These are phyloP conservation scores for Naumovozyma baii DNA, from an alignment of 805 yeast species.

Conservation along the genomic window DNA sequence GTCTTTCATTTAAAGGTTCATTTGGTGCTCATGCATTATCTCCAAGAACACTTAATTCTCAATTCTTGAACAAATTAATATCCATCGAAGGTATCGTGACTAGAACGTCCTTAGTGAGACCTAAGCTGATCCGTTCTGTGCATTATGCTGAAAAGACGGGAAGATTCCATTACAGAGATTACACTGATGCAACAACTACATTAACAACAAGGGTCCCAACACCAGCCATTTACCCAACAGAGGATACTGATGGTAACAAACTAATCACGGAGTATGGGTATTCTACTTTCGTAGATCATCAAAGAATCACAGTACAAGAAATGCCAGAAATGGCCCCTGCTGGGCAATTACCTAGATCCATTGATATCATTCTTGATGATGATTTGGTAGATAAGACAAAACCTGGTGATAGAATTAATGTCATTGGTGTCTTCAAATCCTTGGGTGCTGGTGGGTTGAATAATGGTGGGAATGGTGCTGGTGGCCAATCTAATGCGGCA, in stretches of 20 bases:
- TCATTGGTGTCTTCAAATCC: conserved; percentile 89
- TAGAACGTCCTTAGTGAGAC: conserved; percentile 84
- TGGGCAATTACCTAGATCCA: conserved; percentile 89
- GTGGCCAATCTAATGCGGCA: conserved; percentile 24
- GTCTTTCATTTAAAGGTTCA: conserved; percentile 78
- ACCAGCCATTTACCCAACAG: conserved; percentile 83
- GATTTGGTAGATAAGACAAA: conserved; percentile 86
- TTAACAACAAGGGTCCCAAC: conserved; percentile 43
- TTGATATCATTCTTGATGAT: conserved; percentile 88
- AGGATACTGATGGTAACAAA: conserved; percentile 84
- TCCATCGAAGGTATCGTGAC: conserved; percentile 94
- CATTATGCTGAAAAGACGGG: conserved; percentile 83
- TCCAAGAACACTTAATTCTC: conserved; percentile 77
- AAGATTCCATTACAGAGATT: conserved; percentile 82
- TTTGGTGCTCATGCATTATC: conserved; percentile 82
- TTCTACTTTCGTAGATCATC: conserved; percentile 88
- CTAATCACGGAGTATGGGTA: conserved; percentile 86
- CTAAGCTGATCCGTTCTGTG: conserved; percentile 82
- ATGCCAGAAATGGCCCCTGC: conserved; percentile 98
- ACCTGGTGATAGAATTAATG: conserved; percentile 93
- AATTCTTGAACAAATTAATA: conserved; percentile 68
- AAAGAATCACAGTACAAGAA: conserved; percentile 86
- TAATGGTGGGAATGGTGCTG: conserved; percentile 13
- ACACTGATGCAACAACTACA: conserved; percentile 85
- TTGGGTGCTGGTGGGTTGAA: conserved; percentile 54